Conservation (phyloP, 192 early-diverging fungal species). For the Linnemannia elongata region DNA sequence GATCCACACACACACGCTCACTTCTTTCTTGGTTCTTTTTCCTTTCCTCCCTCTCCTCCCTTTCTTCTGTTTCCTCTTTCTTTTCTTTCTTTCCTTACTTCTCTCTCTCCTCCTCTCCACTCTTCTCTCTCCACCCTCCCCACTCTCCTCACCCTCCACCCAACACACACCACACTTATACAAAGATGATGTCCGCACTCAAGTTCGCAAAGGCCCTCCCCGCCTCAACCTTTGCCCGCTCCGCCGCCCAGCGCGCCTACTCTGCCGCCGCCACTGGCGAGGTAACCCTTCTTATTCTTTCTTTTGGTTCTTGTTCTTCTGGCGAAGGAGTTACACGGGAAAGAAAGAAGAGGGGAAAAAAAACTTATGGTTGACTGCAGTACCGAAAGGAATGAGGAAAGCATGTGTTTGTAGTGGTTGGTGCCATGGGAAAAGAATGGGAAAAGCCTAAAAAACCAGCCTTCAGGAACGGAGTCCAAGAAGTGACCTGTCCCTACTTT, state of each 20-base stretch:
- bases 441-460: too few species aligned
- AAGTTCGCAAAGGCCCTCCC: slow-evolving; percentile 36
- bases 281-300: slow-evolving; percentile 19
- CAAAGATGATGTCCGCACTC: slow-evolving; percentile 33
- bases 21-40: slow-evolving; percentile 7
- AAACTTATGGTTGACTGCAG: too few species aligned
- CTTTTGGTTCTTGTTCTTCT: neutral
- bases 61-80: slow-evolving; percentile 2
- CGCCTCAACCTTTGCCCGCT: slow-evolving; percentile 27
- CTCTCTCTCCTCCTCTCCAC: neutral
- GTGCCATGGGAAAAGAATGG: too few species aligned
- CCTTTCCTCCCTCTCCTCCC: slow-evolving; percentile 11
- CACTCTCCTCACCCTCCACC: slow-evolving; percentile 17
- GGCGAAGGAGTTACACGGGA: too few species aligned
- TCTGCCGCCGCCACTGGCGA: slow-evolving; percentile 47
- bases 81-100: slow-evolving; percentile 7
- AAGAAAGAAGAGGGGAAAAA: too few species aligned
- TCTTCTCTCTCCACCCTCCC: neutral
- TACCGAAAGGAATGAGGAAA: too few species aligned
- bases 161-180: neutral
- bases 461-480: too few species aligned
- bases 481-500: too few species aligned
- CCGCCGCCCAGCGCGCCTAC: slow-evolving; percentile 46
- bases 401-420: too few species aligned
- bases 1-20: too few species aligned